Base-by-base conservation (phyloP, 2,329 filamentous ascomycete species). In the Phoma sp. region DNA sequence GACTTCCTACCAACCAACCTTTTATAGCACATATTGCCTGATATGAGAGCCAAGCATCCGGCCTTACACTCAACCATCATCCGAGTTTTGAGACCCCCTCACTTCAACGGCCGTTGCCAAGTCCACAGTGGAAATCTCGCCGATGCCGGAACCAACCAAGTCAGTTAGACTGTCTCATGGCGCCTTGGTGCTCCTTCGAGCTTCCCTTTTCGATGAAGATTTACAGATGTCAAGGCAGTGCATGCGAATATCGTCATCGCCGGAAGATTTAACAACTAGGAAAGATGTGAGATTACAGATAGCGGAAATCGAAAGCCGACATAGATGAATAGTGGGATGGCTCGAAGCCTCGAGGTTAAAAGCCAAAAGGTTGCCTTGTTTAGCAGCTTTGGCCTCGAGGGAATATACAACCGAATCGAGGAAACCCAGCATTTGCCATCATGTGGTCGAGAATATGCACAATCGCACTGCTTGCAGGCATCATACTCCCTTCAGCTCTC, bases 121-220 rank as follows among this genome's bases (percentile, higher is more conserved):
- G 41, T 36, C 29, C 6, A 32, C 6, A 15, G 40, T 45, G 55
- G 38, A 49, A 41, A 46, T 46, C 36, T 35, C 35, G 38, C 45
- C 51, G 41, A 27, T 37, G 15, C 43, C 46, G 35, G 47, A 38
- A 22, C 17, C 6, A 24, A 45, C 24, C 15, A 33, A 29, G 12
- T 27, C 17, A n/a, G 33, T 46, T 47, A 49, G 55, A 25, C 35
- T 43, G 44, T 37, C 22, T 40, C 37, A 25, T 53, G 48, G 47
- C 35, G 46, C 35, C 43, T 56, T 48, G 43, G 52, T 45, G 12
- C 4, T 29, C 21, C 25, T 60, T 47, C 48, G 51, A 65, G 63
- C 63, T 65, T 62, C 61, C 61, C 33, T 3, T 56, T 65, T 33
- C 31, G 60, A 64, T 41, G 12, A 25, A 50, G 55, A 57, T 64